These are phyloP conservation scores for Bauhinia variegata DNA, from an alignment of 306 rosid species.

Conservation along the genomic window DNA sequence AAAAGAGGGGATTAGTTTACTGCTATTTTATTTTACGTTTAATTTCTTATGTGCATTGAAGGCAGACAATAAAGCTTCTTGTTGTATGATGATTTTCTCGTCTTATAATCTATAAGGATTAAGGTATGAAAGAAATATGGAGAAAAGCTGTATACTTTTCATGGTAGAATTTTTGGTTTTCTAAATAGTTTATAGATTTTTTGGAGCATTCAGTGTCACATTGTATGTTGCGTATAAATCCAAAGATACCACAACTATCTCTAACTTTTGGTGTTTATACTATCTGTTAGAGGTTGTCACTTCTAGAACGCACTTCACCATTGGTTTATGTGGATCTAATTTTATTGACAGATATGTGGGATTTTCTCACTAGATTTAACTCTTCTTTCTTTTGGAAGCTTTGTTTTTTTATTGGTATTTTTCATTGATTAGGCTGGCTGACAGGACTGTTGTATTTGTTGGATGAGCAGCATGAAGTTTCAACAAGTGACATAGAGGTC, in stretches of 20 bases:
- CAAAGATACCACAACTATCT: background rate
- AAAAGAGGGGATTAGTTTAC: too few relatives aligned
- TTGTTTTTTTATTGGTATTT: conserved; percentile 62
- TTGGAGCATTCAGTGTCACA: background rate
- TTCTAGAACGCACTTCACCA: conserved; percentile 7
- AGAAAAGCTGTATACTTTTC: background rate
- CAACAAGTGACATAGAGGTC: conserved; percentile 70
- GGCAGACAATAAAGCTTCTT: background rate
- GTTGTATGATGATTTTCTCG: too few relatives aligned
- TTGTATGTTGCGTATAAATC: background rate
- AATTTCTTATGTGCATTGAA: too few relatives aligned
- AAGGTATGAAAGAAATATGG: background rate
- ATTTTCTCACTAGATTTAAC: conserved; percentile 36
- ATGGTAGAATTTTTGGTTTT: conserved; percentile 4
- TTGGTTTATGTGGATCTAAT: background rate
- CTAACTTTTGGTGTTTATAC: conserved; percentile 2
- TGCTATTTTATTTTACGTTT: too few relatives aligned
- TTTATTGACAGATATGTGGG: conserved; percentile 21
- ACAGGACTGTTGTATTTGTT: conserved; percentile 87
- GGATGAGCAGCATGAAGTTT: conserved; percentile 82
- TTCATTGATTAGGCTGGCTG: conserved; percentile 91
- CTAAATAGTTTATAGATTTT: conserved; percentile 2
- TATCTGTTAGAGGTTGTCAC: conserved; percentile 26
- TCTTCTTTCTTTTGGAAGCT: conserved; percentile 48
- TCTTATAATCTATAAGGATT: background rate